Evolutionary conservation across 495 filamentous ascomycete species (phyloP).

Genomic region (Xylaria venustula): DNA sequence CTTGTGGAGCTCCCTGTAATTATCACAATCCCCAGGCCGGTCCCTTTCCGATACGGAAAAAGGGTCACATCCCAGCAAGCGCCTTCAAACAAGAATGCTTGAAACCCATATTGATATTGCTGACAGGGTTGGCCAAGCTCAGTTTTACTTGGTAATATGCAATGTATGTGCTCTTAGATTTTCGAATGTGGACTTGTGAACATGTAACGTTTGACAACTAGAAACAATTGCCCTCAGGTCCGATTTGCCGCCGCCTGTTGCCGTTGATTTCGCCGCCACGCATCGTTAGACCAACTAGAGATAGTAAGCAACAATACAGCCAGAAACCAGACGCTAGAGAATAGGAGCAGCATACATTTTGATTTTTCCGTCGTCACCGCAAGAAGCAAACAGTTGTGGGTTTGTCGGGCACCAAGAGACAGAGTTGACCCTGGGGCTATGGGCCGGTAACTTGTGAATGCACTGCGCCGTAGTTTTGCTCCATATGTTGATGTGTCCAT

Average conservation of each 20-base stretch:
- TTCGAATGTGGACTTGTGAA: too few species aligned
- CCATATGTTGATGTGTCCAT: conserved; percentile 83
- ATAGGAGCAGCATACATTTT: conserved; percentile 67
- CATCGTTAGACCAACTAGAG: conserved; percentile 32
- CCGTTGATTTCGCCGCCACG: conserved; percentile 15
- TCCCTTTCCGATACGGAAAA: neutral
- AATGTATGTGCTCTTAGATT: neutral
- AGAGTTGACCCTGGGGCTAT: conserved; percentile 78
- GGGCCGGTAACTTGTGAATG: conserved; percentile 74
- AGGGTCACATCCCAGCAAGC: neutral
- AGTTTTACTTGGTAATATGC: neutral
- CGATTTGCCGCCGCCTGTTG: neutral
- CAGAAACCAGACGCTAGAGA: neutral
- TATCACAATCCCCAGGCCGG: neutral
- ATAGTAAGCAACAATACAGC: conserved; percentile 11
- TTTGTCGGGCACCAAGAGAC: conserved; percentile 86
- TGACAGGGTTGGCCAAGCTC: neutral
- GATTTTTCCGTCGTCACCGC: conserved; percentile 82
- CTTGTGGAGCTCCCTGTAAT: neutral
- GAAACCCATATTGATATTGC: neutral
- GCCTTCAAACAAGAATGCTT: neutral
- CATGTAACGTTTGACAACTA: neutral
- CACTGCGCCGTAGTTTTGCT: conserved; percentile 75
- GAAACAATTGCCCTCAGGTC: neutral
- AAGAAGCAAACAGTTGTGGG: conserved; percentile 84